Conservation (phyloP, 148 eudicot species). For the Chenopodium berlandieri region DNA sequence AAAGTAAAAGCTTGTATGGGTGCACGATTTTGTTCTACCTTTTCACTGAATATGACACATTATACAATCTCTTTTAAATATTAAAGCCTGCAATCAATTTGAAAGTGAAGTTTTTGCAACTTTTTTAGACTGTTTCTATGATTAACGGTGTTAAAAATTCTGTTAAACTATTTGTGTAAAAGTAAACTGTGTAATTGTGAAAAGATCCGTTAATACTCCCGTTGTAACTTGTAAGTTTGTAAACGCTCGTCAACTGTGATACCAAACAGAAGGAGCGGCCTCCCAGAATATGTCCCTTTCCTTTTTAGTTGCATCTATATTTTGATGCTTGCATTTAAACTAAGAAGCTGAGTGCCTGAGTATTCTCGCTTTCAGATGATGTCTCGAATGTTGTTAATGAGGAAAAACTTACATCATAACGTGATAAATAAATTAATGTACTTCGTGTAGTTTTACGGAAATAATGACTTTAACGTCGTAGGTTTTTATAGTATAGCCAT, state of each 20-base stretch:
- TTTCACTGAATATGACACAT: slow-evolving; percentile 13
- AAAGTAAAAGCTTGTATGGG: slow-evolving; percentile 5
- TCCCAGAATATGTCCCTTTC: neutral
- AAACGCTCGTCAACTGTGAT: neutral
- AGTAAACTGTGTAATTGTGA: neutral
- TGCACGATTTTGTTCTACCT: slow-evolving; percentile 13
- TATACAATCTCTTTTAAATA: neutral
- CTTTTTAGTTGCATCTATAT: neutral
- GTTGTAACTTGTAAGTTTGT: too few relatives aligned
- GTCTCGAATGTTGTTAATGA: too few relatives aligned
- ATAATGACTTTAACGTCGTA: too few relatives aligned
- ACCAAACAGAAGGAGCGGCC: neutral
- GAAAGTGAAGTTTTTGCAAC: neutral
- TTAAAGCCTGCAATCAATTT: neutral
- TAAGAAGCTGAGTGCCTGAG: too few relatives aligned
- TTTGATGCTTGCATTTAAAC: neutral
- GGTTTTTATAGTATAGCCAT: too few relatives aligned
- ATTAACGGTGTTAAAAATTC: neutral
- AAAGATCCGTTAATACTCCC: neutral
- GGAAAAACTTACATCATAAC: too few relatives aligned
- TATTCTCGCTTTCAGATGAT: too few relatives aligned
- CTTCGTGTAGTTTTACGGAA: too few relatives aligned
- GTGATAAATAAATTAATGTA: too few relatives aligned
- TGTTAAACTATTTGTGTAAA: neutral
- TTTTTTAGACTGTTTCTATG: too few relatives aligned